Evolutionary conservation across 768 basidiomycete species (phyloP).

Genomic region (Lenzites betulinus): DNA sequence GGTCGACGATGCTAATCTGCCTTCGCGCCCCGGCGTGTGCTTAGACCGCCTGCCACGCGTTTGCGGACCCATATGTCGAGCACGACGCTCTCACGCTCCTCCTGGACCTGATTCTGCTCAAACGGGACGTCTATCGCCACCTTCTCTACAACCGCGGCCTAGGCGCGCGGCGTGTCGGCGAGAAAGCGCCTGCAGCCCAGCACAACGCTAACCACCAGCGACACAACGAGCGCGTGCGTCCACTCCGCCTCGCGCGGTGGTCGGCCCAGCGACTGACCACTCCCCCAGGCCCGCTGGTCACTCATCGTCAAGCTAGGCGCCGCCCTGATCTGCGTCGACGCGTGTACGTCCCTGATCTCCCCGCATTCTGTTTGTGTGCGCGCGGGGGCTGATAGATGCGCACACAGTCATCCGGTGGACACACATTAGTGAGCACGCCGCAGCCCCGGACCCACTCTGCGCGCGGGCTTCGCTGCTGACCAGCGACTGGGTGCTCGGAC

Average conservation of each 20-base stretch:
- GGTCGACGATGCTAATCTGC: constrained; percentile 8
- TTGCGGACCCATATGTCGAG: constrained; percentile 88
- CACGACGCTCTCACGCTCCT: constrained; percentile 73
- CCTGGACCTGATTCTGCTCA: constrained; percentile 80
- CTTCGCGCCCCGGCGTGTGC: constrained; percentile 9
- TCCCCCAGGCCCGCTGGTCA: constrained; percentile 55
- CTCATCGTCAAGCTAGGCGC: constrained; percentile 61
- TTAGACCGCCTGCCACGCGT: constrained; percentile 62
- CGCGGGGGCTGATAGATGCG: constrained; percentile 1
- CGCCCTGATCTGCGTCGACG: constrained; percentile 64
- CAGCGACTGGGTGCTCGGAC: not conserved
- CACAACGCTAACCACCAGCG: not conserved
- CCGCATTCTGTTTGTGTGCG: constrained; percentile 1
- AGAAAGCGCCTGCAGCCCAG: constrained; percentile 13
- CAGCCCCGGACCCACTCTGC: not conserved
- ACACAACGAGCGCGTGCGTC: not conserved
- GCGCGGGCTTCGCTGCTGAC: constrained; percentile 3
- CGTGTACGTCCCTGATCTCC: constrained; percentile 52
- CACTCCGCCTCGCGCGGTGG: not conserved
- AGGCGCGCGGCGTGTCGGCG: constrained; percentile 52
- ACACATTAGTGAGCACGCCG: constrained; percentile 53
- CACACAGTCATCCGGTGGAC: constrained; percentile 76
- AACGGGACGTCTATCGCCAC: constrained; percentile 80
- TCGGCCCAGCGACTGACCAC: too few relatives aligned
- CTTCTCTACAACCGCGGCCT: constrained; percentile 78